Evolutionary conservation across 2,329 filamentous ascomycete species (phyloP), one percentile per base, ranked within the genome.

Genomic region (Aspergillus brunneoviolaceus): DNA sequence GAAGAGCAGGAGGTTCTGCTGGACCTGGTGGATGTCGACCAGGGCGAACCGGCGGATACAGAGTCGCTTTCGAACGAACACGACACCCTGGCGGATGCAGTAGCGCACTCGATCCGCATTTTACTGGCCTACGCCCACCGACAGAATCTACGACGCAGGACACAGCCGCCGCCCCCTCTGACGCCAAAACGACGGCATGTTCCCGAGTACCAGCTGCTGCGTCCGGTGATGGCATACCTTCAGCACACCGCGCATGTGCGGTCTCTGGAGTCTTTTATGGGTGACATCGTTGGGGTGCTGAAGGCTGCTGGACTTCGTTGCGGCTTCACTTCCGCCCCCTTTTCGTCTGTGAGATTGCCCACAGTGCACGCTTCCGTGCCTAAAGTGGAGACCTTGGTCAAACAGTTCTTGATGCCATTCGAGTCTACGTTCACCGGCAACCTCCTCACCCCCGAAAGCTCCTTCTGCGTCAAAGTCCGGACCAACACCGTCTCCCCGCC

Each of bases 111-210:
- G 0, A 82, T 96, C 3, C 87, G 91, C 47, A 82, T 97, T 23
- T 82, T 97, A 2, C 85, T 98, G 7, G 85, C 85, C 52, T 88
- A 93, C 64, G 87, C 90, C 2, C 94, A 98, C 73, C 86, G 89
- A 10, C 85, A 90, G 70, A 92, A 89, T 65, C 85, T 86, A 45
- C 84, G 84, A 49, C 73, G 76, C 19, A 85, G 92, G 57, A 89
- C 88, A 1, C 84, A 87, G 31, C 80, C 87, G 1, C 87, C 88
- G 9, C 77, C 80, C 7, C 84, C 87, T 5, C 70, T 87, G 60
- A 78, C 80, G 10, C 77, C 79, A 16, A 79, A 79, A 55, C 82
- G 81, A 60, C 79, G 80, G 39, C 72, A 81, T 23, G 77, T 75
- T 6, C 80, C 80, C 2, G 77, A 84, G 49, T 82, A 87, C 55